Base-by-base conservation (phyloP, 129 eudicot genomes). In the Flaveria brownii region DNA sequence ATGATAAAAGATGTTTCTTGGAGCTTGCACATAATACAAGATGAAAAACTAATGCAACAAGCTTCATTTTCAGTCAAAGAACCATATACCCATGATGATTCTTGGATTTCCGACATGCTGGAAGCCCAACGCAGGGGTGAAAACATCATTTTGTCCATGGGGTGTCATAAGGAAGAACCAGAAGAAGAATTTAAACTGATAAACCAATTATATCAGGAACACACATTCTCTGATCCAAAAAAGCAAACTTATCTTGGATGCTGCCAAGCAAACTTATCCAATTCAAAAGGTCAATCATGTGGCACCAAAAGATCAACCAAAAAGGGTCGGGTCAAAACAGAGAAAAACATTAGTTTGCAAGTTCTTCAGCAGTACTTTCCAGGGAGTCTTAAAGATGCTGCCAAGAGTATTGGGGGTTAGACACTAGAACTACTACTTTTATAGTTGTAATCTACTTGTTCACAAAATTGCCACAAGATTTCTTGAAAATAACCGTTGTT, bases 351-450 rank as follows among this genome's bases (percentile, higher is more conserved):
- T 64, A 85, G 90, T 69, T 80, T 88, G 83, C 81, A 88, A 78
- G 88, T 81, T 75, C 83, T 88, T 25, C 84, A 86, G 47, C 85
- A 85, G 60, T 86, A 88, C 76, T 88, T 88, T 69, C 83, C 85
- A 0, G 93, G 90, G 7, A 88, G 93, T 84, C 86, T 88, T 41
- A 88, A 88, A 77, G 93, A 88, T 46, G 93, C 93, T 47, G 93
- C 90, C 9, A 86, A 82, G 68, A 86, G 82, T 82, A 85, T 88
- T 41, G 93, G 93, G 26, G 93, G 93, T 88, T 85, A 76, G 86
- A 55, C 70, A 68, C 70, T 76, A 26, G 64, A 56, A 42, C 57
- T 74, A 28, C 11, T 9, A 62, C 69, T 55, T 82, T 72, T 25
- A 39, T 30, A 50, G 14, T 70, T 77, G 2, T 14, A 68, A 42